phyloP scores from a whole-genome alignment of 768 basidiomycete species.

The Amanita exitialis region DNA sequence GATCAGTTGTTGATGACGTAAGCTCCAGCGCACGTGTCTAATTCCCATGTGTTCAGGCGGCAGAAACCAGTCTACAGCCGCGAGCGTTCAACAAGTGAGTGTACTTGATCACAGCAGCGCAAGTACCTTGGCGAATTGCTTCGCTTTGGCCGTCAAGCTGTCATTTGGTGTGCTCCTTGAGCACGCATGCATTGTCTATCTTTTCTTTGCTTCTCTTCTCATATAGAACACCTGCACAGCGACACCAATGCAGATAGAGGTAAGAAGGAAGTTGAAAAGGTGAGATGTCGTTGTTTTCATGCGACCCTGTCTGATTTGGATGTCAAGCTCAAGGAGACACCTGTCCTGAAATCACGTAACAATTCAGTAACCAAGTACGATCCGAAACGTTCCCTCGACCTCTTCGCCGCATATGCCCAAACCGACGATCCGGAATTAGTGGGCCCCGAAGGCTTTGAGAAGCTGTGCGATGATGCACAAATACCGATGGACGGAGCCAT shows the following conservation, averaged over 20 bases:
- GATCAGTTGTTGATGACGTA: constrained; percentile 2
- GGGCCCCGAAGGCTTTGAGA: constrained; percentile 64
- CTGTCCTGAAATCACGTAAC: constrained; percentile 9
- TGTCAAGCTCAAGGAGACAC: neutral
- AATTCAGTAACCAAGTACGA: constrained; percentile 15
- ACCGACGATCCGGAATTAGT: constrained; percentile 47
- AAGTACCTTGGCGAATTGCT: constrained; percentile 16
- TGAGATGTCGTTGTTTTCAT: constrained; percentile 8
- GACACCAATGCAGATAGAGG: constrained; percentile 26
- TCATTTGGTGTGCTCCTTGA: neutral
- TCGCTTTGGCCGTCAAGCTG: neutral
- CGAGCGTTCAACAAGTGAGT: constrained; percentile 14
- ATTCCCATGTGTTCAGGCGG: constrained; percentile 7
- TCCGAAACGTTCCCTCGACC: constrained; percentile 32
- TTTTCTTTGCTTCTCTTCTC: constrained; percentile 54
- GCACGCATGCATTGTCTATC: constrained; percentile 49
- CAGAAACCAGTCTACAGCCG: constrained; percentile 11
- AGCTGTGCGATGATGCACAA: constrained; percentile 58
- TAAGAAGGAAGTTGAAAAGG: constrained; percentile 11
- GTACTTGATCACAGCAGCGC: neutral
- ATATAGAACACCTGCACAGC: constrained; percentile 36
- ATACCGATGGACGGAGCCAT: constrained; percentile 65
- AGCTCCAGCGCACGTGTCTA: neutral
- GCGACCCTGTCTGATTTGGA: neutral
- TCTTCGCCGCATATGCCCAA: constrained; percentile 58